Conservation (phyloP, 495 filamentous ascomycete species). For the Penicillium tannophilum region DNA sequence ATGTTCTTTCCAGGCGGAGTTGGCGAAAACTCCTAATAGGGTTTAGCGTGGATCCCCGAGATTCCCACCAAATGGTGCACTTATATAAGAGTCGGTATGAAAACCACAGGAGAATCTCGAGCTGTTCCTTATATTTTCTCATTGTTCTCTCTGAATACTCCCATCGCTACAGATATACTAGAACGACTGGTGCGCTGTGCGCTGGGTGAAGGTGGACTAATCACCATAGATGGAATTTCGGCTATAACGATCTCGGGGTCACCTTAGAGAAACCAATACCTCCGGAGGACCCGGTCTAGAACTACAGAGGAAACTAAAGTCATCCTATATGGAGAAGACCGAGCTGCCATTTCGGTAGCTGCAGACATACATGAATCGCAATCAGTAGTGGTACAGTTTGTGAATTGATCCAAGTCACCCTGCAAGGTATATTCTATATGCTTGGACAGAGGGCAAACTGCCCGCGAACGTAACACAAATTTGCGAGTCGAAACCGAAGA, state of each 20-base stretch:
- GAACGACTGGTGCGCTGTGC: neutral
- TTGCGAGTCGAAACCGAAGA: conserved; percentile 24
- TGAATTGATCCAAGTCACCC: conserved; percentile 46
- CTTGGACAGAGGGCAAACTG: conserved; percentile 45
- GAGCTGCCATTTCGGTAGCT: neutral
- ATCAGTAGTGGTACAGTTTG: conserved; percentile 46
- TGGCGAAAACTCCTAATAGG: conserved; percentile 34
- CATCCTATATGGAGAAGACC: neutral
- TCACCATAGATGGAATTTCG: neutral
- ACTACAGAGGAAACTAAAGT: neutral
- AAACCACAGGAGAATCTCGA: neutral
- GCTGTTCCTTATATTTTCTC: neutral
- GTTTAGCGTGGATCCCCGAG: conserved; percentile 32
- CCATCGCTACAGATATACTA: neutral
- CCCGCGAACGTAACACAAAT: conserved; percentile 34
- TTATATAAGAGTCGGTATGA: neutral
- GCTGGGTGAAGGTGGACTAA: neutral
- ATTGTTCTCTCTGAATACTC: neutral
- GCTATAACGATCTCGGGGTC: neutral
- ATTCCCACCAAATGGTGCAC: conserved; percentile 14
- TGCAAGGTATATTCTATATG: conserved; percentile 47
- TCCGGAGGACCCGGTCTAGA: neutral
- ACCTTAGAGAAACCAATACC: neutral
- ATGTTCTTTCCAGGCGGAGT: conserved; percentile 19
- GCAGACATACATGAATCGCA: neutral